Conservation (phyloP, 371 early-diverging fungal species). For the Circinella umbellata region DNA sequence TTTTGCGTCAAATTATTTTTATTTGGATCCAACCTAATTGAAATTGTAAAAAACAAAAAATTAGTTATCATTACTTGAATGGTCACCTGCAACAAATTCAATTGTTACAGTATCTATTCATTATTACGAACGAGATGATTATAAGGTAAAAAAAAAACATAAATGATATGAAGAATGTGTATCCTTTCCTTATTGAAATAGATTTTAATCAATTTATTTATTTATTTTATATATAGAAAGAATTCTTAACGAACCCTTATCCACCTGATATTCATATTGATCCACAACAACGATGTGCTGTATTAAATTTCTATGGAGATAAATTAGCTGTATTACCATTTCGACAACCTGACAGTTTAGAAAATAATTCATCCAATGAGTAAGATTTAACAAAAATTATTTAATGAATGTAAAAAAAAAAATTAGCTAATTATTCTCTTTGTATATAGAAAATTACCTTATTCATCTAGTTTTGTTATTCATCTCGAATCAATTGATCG, state of each 20-base stretch:
- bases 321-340: slow-evolving; percentile 93
- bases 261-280: slow-evolving; percentile 75
- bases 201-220: too few species aligned
- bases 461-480: slow-evolving; percentile 83
- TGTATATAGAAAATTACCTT: slow-evolving; percentile 64
- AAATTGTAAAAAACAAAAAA: neutral
- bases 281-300: slow-evolving; percentile 86
- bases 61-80: slow-evolving; percentile 92
- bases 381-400: too few species aligned
- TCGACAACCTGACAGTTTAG: slow-evolving; percentile 66
- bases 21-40: neutral
- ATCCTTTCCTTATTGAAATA: too few species aligned
- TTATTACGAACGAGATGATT: slow-evolving; percentile 94
- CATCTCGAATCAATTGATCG: slow-evolving; percentile 69
- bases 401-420: too few species aligned
- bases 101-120: slow-evolving; percentile 95
- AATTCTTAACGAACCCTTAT: slow-evolving; percentile 68
- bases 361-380: slow-evolving; percentile 22
- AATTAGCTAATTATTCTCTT: slow-evolving; percentile 10
- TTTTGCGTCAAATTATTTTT: too few species aligned
- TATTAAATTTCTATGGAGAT: slow-evolving; percentile 84
- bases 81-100: slow-evolving; percentile 72
- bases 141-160: slow-evolving; percentile 59
- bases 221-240: slow-evolving; percentile 40
- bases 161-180: neutral